A percentile compares a stretch with the other conserved stretches of the same genome.
Conservation (phyloP, 306 rosid genomes). For the Clitoria ternatea region DNA sequence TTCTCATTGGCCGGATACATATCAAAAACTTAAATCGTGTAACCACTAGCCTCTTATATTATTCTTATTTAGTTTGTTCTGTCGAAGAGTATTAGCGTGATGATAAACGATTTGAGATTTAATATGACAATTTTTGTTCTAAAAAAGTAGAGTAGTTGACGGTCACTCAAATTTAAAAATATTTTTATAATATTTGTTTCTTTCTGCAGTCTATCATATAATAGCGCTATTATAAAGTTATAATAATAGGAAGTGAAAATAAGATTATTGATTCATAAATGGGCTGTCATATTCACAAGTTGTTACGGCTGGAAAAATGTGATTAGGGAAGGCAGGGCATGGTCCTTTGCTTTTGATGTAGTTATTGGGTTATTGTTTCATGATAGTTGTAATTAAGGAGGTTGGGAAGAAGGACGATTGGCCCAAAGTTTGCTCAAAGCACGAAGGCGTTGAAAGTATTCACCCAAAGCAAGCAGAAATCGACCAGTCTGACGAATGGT, state of each 20-base stretch:
- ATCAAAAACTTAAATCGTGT: neutral
- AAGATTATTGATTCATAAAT: too few species aligned
- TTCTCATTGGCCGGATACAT: neutral
- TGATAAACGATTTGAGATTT: neutral
- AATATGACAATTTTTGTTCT: neutral
- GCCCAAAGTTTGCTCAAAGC: conserved; percentile 83
- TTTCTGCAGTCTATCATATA: too few species aligned
- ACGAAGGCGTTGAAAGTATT: conserved; percentile 74
- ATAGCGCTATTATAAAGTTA: too few species aligned
- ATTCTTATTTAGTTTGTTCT: neutral
- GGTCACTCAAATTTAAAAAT: neutral
- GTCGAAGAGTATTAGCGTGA: neutral
- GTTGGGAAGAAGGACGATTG: conserved; percentile 48
- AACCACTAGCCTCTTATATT: neutral
- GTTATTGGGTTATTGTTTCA: neutral
- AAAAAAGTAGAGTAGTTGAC: neutral
- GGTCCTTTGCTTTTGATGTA: neutral
- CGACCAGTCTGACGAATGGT: conserved; percentile 66
- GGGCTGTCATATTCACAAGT: conserved; percentile 51
- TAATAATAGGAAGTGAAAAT: too few species aligned
- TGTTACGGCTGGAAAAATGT: conserved; percentile 38
- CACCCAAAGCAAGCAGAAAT: conserved; percentile 72
- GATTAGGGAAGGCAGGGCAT: conserved; percentile 11
- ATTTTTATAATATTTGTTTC: too few species aligned
- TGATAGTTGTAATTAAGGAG: too few species aligned